Percentiles rank a stretch among this genome's conserved stretches.
phyloP scores from a whole-genome alignment of 2,329 filamentous ascomycete genomes.

The Sclerotinia borealis region DNA sequence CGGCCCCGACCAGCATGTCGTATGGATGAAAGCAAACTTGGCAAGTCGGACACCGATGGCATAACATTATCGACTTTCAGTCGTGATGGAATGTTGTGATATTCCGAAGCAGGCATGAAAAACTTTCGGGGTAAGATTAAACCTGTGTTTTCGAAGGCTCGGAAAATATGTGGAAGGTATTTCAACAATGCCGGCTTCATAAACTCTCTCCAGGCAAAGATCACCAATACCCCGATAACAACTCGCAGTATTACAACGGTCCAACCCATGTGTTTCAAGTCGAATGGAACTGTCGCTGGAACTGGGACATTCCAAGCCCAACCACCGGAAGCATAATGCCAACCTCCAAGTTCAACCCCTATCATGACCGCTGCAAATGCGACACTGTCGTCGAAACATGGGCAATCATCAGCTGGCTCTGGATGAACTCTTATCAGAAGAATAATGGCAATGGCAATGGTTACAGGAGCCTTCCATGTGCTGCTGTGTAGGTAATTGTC shows the following conservation, averaged over 20 bases:
- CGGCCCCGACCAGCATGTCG: constrained; percentile 71
- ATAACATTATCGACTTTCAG: constrained; percentile 81
- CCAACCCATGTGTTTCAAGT: constrained; percentile 61
- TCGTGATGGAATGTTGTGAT: constrained; percentile 72
- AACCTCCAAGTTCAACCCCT: constrained; percentile 74
- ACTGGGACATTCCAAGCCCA: constrained; percentile 47
- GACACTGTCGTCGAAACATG: constrained; percentile 94
- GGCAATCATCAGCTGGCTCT: constrained; percentile 93
- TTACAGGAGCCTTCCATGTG: constrained; percentile 56
- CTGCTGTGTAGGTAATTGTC: constrained; percentile 66
- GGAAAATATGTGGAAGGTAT: constrained; percentile 77
- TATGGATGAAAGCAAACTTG: constrained; percentile 73
- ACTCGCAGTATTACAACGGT: constrained; percentile 60
- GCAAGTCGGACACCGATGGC: constrained; percentile 81
- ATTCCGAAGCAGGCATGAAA: constrained; percentile 86
- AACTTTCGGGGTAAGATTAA: constrained; percentile 80
- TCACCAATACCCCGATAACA: constrained; percentile 70
- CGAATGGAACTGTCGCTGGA: constrained; percentile 55
- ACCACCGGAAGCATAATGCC: constrained; percentile 56
- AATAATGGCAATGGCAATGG: constrained; percentile 61
- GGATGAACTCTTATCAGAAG: constrained; percentile 83
- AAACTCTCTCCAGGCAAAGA: constrained; percentile 84
- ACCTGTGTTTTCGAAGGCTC: constrained; percentile 73
- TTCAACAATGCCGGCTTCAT: constrained; percentile 81
- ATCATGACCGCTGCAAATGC: constrained; percentile 88